Evolutionary conservation across 192 early-diverging fungal species (phyloP), one percentile per base, ranked within the genome.

Genomic region (Coemansia sp.): DNA sequence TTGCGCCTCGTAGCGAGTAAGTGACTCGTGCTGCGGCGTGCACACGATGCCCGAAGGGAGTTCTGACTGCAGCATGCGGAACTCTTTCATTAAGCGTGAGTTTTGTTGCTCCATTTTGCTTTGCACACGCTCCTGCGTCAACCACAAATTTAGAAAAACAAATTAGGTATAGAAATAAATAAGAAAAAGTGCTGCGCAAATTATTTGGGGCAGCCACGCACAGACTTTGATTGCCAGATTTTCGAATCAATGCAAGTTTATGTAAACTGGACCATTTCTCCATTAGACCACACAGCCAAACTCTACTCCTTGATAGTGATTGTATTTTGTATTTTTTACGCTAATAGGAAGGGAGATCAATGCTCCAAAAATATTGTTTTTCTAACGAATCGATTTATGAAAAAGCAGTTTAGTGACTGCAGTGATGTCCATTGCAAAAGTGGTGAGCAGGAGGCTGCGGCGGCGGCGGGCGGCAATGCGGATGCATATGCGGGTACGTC

Each of bases 41-140:
- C 88, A 90, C 20, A 85, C 56, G 12, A 86, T 81, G 1, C 84
- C 86, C 9, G 79, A 71, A 0, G 85, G 85, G 6, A 86, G 84
- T 21, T 83, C 83, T 14, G 66, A 63, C 57, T 79, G 76, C 55
- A 79, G 64, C 53, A 70, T 67, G 8, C 40, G 60, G 23, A 63
- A 69, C 62, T 79, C 76, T 36, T 63, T 70, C 57, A 67, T 36
- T 2, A 73, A 54, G 15, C 76, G 71, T 28, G 61, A 58, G 15
- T 51, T 62, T 25, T 66, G 40, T 34, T 6, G 63, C 12, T 18
- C 37, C 56, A 15, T 52, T 50, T 36, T 23, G 64, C 56, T 36
- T 23, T 3, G 8, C n/a, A 56, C 28, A 48, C 48, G 25, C 25
- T 2, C 4, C 4, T 4, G 20, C 5, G 18, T 12, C 20, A 21